phyloP scores from a whole-genome alignment of 2,329 filamentous ascomycete species.

The Penicillium vulpinum region DNA sequence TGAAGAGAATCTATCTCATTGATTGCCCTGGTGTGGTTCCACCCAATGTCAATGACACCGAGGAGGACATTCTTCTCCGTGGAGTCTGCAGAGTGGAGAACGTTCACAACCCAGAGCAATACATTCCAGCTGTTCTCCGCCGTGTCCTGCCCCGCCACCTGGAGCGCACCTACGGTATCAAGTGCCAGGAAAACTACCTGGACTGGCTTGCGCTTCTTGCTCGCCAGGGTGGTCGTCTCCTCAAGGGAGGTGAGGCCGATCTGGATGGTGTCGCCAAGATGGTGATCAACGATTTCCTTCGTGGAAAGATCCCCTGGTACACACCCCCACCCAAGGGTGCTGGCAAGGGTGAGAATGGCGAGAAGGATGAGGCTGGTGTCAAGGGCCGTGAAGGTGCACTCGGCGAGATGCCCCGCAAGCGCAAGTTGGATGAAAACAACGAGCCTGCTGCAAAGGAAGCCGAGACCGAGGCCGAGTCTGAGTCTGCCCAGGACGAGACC shows the following conservation, averaged over 20 bases:
- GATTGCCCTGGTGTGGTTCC: constrained; percentile 97
- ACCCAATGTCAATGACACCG: constrained; percentile 77
- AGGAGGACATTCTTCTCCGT: constrained; percentile 82
- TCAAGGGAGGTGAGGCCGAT: constrained; percentile 93
- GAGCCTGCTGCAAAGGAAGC: constrained; percentile 34
- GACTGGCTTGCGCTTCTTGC: constrained; percentile 86
- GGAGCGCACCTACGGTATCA: constrained; percentile 88
- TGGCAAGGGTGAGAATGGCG: constrained; percentile 51
- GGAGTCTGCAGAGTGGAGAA: constrained; percentile 95
- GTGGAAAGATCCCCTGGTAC: constrained; percentile 96
- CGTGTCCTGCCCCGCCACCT: constrained; percentile 85
- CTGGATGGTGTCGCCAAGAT: constrained; percentile 94
- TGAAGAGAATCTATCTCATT: constrained; percentile 93
- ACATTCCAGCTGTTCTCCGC: constrained; percentile 78
- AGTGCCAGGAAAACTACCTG: constrained; percentile 71
- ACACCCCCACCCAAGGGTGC: constrained; percentile 69
- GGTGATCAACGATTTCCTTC: constrained; percentile 92
- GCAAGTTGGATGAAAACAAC: constrained; percentile 65
- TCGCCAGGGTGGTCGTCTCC: constrained; percentile 78
- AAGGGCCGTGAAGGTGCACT: constrained; percentile 74
- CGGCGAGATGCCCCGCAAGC: constrained; percentile 78
- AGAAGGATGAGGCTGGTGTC: constrained; percentile 53
- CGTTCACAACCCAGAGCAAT: constrained; percentile 93
- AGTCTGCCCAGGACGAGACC: constrained; percentile 36
- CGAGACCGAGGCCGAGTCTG: constrained; percentile 35